Conservation (phyloP, 2,329 filamentous ascomycete genomes). For the Aspergillus quadrilineatus region DNA sequence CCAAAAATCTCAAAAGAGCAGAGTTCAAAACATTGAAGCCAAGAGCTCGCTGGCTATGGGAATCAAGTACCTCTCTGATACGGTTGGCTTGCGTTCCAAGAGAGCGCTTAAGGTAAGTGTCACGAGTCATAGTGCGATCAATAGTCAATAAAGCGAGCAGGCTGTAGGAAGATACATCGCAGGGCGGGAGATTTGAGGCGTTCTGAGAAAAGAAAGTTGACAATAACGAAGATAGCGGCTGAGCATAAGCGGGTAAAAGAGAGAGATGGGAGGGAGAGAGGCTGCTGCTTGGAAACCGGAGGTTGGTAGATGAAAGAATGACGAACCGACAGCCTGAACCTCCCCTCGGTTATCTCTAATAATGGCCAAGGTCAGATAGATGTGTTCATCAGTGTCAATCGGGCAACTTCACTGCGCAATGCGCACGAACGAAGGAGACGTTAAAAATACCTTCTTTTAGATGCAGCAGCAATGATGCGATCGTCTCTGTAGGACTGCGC, state of each 20-base stretch:
- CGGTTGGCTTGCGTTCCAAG: slow-evolving; percentile 41
- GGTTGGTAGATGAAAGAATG: slow-evolving; percentile 13
- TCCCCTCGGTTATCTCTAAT: slow-evolving; percentile 1
- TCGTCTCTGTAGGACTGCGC: neutral
- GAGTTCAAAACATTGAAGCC: neutral
- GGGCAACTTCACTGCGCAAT: neutral
- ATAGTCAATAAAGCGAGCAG: slow-evolving; percentile 4
- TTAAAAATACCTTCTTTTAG: neutral
- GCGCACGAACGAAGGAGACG: neutral
- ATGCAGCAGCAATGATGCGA: neutral
- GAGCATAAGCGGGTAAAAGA: slow-evolving; percentile 9
- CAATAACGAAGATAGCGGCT: slow-evolving; percentile 6
- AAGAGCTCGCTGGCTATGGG: neutral
- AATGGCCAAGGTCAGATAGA: neutral
- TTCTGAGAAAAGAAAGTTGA: neutral
- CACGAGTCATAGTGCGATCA: slow-evolving; percentile 38
- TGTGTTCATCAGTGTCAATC: neutral
- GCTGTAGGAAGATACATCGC: slow-evolving; percentile 16
- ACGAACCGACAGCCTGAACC: slow-evolving; percentile 9
- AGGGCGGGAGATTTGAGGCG: slow-evolving; percentile 1
- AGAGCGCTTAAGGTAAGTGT: slow-evolving; percentile 44
- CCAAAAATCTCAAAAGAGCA: no score
- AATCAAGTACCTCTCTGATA: slow-evolving; percentile 40
- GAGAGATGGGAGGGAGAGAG: slow-evolving; percentile 9
- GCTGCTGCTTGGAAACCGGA: slow-evolving; percentile 7